Conservation (phyloP, 139 green algal genomes). For the Zygnema circumcarinatum region DNA sequence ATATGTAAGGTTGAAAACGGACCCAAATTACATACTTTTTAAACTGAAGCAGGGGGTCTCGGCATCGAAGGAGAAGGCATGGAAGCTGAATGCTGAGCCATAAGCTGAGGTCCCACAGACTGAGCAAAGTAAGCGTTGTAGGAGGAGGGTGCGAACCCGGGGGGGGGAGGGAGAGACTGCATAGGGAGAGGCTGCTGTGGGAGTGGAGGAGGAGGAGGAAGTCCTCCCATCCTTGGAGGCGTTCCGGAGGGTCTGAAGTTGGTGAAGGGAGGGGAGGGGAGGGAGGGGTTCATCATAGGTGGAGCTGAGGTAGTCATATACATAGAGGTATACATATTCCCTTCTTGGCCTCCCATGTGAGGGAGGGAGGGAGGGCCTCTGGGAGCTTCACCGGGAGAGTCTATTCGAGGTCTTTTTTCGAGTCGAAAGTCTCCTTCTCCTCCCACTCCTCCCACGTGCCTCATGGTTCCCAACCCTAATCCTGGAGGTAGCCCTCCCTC, state of each 20-base stretch:
- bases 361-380: too few relatives aligned
- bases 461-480: neutral
- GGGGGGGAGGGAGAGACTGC: neutral
- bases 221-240: neutral
- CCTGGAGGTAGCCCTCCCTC: neutral
- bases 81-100: neutral
- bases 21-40: neutral
- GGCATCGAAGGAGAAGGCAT: neutral
- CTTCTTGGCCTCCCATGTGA: too few relatives aligned
- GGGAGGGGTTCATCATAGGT: neutral
- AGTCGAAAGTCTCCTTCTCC: neutral
- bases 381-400: neutral
- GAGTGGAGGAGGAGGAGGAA: neutral
- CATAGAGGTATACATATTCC: neutral
- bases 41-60: neutral
- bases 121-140: neutral
- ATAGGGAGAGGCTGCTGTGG: neutral
- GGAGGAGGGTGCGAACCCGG: neutral
- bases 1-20: too few relatives aligned
- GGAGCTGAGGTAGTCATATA: neutral
- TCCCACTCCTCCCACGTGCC: neutral
- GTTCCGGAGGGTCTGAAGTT: neutral
- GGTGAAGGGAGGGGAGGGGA: neutral
- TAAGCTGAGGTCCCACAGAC: neutral
- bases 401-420: neutral